Evolutionary conservation across 169 alveolate genomes (phyloP).

Genomic region (Cryptosporidium parvum): DNA sequence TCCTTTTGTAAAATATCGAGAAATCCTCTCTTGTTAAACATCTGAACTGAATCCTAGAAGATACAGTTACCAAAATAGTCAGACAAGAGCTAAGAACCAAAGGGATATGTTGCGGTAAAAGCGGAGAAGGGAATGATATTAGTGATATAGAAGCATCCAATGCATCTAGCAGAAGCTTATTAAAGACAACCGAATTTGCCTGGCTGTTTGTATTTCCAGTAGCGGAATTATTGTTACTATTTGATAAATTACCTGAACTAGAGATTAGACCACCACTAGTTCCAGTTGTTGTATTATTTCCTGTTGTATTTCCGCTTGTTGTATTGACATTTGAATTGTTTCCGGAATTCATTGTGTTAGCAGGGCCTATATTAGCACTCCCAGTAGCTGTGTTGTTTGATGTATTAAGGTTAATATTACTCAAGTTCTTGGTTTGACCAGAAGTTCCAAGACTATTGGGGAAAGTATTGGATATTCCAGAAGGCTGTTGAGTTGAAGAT

Average conservation of each 20-base stretch:
- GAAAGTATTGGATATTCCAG: neutral
- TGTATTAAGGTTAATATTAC: constrained; percentile 2
- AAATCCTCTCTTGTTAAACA: constrained; percentile 1
- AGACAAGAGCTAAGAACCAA: constrained; percentile 64
- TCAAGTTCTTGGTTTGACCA: neutral
- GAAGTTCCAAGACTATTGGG: neutral
- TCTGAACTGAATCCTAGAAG: constrained; percentile 62
- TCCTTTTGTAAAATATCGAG: neutral
- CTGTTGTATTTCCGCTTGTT: neutral
- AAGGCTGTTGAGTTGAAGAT: neutral
- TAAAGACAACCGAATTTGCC: constrained; percentile 21
- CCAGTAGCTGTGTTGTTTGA: neutral
- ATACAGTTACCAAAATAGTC: constrained; percentile 60
- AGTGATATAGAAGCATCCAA: constrained; percentile 65
- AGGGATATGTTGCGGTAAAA: constrained; percentile 57
- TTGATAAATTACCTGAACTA: constrained; percentile 1
- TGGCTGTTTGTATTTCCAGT: constrained; percentile 6
- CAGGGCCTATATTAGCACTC: neutral
- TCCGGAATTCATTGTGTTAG: neutral
- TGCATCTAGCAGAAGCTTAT: constrained; percentile 48
- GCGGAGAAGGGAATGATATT: constrained; percentile 55
- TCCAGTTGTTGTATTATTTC: neutral
- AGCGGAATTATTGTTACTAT: constrained; percentile 3
- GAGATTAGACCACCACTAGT: neutral
- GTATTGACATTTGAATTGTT: neutral